Conservation (phyloP, 129 eudicot species). For the Gnaphalium uliginosum region DNA sequence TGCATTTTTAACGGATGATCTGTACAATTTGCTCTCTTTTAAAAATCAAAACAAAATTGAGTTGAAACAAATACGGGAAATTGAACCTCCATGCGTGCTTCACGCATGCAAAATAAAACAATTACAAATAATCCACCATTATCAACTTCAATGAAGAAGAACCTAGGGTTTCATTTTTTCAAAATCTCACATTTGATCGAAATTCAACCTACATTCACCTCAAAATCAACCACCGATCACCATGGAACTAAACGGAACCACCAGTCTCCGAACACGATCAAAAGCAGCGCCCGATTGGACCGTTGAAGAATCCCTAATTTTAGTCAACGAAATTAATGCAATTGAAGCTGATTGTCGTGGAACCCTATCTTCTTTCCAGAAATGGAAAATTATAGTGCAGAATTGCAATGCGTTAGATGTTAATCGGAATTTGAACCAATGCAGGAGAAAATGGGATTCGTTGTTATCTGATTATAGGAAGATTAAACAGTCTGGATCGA, state of each 20-base stretch:
- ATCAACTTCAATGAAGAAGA: too few relatives aligned
- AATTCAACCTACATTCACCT: background rate
- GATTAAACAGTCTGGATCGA: conserved; percentile 32
- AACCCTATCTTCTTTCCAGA: conserved; percentile 67
- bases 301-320: conserved; percentile 52
- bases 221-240: background rate
- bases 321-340: conserved; percentile 54
- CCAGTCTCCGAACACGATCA: conserved; percentile 62
- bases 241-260: conserved; percentile 28
- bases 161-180: too few relatives aligned
- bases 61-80: too few relatives aligned
- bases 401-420: conserved; percentile 69
- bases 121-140: too few relatives aligned
- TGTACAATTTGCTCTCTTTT: too few relatives aligned
- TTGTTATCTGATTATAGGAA: conserved; percentile 46
- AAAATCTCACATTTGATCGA: too few relatives aligned
- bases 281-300: conserved; percentile 72
- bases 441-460: conserved; percentile 67
- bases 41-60: too few relatives aligned
- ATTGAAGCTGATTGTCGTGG: conserved; percentile 56
- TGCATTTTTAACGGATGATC: too few relatives aligned
- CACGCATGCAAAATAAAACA: too few relatives aligned
- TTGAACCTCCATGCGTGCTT: too few relatives aligned
- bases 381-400: conserved; percentile 69
- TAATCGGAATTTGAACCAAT: conserved; percentile 54